Evolutionary conservation across 1,284 basidiomycete genomes (phyloP).

Genomic region (Rhodotorula sp.): DNA sequence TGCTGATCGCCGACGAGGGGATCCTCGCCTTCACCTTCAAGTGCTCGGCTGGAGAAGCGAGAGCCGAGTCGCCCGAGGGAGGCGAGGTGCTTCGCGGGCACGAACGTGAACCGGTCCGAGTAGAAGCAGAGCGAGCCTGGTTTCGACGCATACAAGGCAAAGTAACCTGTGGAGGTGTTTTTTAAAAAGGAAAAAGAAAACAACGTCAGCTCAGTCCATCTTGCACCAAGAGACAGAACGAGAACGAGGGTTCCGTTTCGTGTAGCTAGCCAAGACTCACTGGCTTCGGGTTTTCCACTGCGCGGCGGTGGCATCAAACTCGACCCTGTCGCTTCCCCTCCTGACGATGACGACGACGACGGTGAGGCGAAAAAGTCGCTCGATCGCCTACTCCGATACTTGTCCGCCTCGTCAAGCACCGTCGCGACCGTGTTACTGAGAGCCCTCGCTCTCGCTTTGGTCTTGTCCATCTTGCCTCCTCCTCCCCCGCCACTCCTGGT

Average conservation of each 20-base stretch:
- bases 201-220: neutral
- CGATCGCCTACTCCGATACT: neutral
- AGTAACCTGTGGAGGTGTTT: constrained; percentile 17
- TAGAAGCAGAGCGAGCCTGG: constrained; percentile 30
- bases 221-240: neutral
- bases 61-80: constrained; percentile 19
- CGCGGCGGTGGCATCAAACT: neutral
- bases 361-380: neutral
- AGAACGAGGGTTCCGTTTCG: neutral
- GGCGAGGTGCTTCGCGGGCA: constrained; percentile 14
- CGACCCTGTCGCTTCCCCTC: no score
- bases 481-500: no score
- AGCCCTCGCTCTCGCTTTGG: neutral
- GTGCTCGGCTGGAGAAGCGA: constrained; percentile 3
- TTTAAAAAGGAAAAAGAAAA: no score
- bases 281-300: neutral
- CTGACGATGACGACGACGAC: no score
- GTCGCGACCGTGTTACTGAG: neutral
- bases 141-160: constrained; percentile 27
- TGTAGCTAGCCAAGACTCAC: neutral
- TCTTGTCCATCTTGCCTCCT: neutral
- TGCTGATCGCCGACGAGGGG: neutral
- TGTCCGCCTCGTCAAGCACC: neutral
- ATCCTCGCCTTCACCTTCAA: constrained; percentile 6
- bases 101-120: constrained; percentile 13